A percentile compares a stretch with the other conserved stretches of the same genome.
Evolutionary conservation across 257 asterid genomes (phyloP).

Genomic region (Solanum tarapatanum): DNA sequence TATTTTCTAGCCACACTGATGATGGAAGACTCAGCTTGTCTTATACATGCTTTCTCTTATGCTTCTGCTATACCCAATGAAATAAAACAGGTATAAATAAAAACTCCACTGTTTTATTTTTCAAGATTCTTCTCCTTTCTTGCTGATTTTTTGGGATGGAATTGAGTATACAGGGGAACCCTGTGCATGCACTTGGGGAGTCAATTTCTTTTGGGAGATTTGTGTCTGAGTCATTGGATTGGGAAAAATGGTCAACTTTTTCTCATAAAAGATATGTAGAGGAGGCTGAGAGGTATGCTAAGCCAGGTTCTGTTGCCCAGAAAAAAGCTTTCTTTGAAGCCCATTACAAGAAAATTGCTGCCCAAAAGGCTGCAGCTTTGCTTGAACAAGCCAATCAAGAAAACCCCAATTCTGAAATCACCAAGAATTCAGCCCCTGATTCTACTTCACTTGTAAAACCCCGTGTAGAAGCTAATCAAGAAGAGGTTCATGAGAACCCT

Average conservation of each 20-base stretch:
- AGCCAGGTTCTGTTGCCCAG: conserved; percentile 89
- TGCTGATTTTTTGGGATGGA: not conserved
- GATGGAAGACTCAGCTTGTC: conserved; percentile 83
- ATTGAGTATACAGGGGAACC: conserved; percentile 44
- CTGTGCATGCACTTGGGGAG: conserved; percentile 62
- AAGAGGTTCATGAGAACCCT: not conserved
- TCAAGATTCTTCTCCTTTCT: not conserved
- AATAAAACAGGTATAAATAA: conserved; percentile 41
- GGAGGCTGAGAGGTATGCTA: conserved; percentile 78
- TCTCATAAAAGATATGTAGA: conserved; percentile 78
- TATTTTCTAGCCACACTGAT: not conserved
- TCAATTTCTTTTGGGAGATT: conserved; percentile 84
- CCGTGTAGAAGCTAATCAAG: conserved; percentile 2
- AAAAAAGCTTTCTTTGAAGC: conserved; percentile 99
- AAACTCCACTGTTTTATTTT: not conserved
- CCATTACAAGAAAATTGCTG: conserved; percentile 87
- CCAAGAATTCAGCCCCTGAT: not conserved
- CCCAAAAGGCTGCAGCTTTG: conserved; percentile 69
- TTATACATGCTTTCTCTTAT: conserved; percentile 67
- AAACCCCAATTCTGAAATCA: conserved; percentile 4
- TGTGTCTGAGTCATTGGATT: conserved; percentile 54
- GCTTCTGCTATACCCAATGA: conserved; percentile 59
- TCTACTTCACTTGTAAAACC: not conserved
- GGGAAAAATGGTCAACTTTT: conserved; percentile 96
- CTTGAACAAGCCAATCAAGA: conserved; percentile 39